phyloP scores from a whole-genome alignment of 371 early-diverging fungal species.

The Rhizopus delemar region DNA sequence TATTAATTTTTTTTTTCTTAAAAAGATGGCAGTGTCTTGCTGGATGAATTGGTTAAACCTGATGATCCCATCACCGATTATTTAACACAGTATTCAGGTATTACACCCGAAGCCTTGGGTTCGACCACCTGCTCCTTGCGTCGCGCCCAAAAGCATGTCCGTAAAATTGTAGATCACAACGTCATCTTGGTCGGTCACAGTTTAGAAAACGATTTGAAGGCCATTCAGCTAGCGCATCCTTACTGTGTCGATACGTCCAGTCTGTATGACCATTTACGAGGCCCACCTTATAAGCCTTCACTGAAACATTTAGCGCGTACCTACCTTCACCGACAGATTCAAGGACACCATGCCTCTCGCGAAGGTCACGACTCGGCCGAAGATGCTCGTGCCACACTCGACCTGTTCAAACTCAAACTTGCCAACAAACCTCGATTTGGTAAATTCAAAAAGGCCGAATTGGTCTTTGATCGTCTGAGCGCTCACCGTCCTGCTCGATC shows the following conservation, averaged over 20 bases:
- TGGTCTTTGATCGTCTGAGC: conserved; percentile 53
- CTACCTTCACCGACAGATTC: conserved; percentile 64
- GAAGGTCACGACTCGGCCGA: conserved; percentile 77
- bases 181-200: conserved; percentile 62
- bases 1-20: not conserved
- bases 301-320: conserved; percentile 61
- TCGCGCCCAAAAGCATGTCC: conserved; percentile 61
- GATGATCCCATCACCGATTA: conserved; percentile 68
- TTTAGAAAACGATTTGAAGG: conserved; percentile 45
- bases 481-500: conserved; percentile 40
- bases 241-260: conserved; percentile 74
- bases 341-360: conserved; percentile 38
- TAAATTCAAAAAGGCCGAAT: conserved; percentile 45
- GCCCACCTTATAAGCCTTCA: conserved; percentile 60
- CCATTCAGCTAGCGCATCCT: conserved; percentile 57
- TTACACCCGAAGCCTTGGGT: conserved; percentile 60
- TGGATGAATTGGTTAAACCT: conserved; percentile 77
- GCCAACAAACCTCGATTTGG: conserved; percentile 54
- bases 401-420: conserved; percentile 66
- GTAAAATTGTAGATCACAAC: conserved; percentile 51
- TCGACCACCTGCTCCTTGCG: conserved; percentile 56
- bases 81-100: conserved; percentile 72
- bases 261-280: conserved; percentile 62
- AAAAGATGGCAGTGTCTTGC: conserved; percentile 46
- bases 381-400: conserved; percentile 76